A percentile compares a stretch with the other conserved stretches of the same genome.
Evolutionary conservation across 2,329 filamentous ascomycete species (phyloP).

Genomic region (Phoma sp.): DNA sequence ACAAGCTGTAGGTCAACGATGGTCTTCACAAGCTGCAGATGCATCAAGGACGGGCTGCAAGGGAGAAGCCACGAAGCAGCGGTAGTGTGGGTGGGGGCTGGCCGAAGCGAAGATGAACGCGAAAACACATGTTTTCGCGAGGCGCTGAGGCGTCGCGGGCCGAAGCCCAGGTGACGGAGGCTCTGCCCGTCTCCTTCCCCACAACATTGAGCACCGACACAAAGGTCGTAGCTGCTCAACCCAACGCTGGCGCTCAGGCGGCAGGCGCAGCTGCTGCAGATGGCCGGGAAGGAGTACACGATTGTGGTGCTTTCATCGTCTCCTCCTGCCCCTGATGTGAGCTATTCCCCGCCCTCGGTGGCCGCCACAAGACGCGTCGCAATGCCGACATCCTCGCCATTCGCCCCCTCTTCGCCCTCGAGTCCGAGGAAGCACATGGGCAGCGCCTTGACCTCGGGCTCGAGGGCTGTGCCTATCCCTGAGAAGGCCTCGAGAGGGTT

Average conservation of each 20-base stretch:
- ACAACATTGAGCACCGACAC: conserved; percentile 11
- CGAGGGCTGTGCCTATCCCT: conserved; percentile 35
- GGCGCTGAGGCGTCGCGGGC: not conserved
- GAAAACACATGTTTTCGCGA: conserved; percentile 17
- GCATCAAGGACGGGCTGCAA: not conserved
- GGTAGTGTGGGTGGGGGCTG: not conserved
- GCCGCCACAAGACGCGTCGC: conserved; percentile 36
- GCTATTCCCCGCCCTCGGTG: conserved; percentile 24
- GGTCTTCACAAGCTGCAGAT: too few species aligned
- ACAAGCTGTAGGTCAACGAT: too few species aligned
- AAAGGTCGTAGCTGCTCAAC: conserved; percentile 6
- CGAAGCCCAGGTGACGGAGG: too few species aligned
- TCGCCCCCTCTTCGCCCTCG: conserved; percentile 29
- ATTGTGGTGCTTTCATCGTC: conserved; percentile 42
- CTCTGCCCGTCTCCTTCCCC: not conserved
- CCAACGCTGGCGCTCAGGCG: conserved; percentile 14
- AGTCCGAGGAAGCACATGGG: conserved; percentile 20
- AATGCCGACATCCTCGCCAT: conserved; percentile 32
- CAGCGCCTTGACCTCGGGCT: conserved; percentile 38
- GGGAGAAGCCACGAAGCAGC: not conserved
- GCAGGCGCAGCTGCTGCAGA: conserved; percentile 21
- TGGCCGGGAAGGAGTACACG: conserved; percentile 34
- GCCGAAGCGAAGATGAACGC: conserved; percentile 6
- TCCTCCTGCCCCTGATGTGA: conserved; percentile 31
- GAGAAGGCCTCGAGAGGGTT: conserved; percentile 37